Conservation (phyloP, 2,329 filamentous ascomycete genomes). For the Pseudopithomyces maydicus region DNA sequence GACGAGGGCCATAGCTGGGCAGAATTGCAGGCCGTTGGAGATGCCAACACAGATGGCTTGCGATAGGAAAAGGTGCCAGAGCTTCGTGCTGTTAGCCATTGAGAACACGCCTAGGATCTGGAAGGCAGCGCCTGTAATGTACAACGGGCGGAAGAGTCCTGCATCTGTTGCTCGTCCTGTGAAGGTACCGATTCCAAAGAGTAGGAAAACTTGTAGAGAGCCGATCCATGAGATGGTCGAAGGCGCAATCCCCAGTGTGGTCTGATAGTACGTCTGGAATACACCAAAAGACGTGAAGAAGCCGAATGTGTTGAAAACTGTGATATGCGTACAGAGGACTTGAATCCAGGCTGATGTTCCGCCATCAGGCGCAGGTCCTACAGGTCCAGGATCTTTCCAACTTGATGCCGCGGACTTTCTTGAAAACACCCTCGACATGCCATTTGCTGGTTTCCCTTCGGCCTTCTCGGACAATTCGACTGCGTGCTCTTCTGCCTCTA, state of each 20-base stretch:
- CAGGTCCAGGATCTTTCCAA: constrained; percentile 30
- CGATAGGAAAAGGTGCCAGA: constrained; percentile 42
- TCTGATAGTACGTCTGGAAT: constrained; percentile 60
- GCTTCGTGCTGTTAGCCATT: constrained; percentile 30
- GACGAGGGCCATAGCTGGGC: constrained; percentile 60
- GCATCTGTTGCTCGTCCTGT: constrained; percentile 38
- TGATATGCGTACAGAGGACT: constrained; percentile 54
- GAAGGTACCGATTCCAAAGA: constrained; percentile 37
- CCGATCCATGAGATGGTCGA: constrained; percentile 42
- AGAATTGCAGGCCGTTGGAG: constrained; percentile 57
- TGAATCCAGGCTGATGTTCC: constrained; percentile 62
- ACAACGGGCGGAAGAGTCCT: constrained; percentile 33
- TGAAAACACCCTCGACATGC: constrained; percentile 24
- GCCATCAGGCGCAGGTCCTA: constrained; percentile 50
- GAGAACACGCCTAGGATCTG: constrained; percentile 44
- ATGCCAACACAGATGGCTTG: constrained; percentile 64
- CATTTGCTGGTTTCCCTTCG: background rate
- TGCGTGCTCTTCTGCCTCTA: constrained; percentile 8
- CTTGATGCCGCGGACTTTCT: constrained; percentile 28
- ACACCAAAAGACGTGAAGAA: constrained; percentile 62
- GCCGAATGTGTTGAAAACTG: constrained; percentile 63
- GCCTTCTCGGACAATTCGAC: constrained; percentile 1
- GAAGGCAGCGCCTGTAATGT: constrained; percentile 32
- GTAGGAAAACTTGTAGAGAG: constrained; percentile 38
- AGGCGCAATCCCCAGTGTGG: constrained; percentile 42